Evolutionary conservation across 192 early-diverging fungal species (phyloP).

Genomic region (Umbelopsis vinacea): DNA sequence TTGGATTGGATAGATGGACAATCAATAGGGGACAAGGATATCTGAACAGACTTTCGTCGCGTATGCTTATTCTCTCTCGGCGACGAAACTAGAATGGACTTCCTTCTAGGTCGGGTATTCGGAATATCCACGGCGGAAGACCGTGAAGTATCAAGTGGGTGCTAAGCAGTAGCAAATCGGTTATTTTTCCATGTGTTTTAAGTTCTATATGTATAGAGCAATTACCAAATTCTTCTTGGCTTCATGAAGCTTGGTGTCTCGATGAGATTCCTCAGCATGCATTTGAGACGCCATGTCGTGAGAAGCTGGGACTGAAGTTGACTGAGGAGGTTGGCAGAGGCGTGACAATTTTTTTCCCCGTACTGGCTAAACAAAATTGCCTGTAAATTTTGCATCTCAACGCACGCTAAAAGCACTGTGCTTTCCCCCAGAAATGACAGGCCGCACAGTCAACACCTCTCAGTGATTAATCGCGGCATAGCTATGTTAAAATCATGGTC

Average conservation of each 20-base stretch:
- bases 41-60: constrained; percentile 4
- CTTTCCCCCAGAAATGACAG: too few relatives aligned
- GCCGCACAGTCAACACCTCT: too few relatives aligned
- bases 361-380: neutral
- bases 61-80: constrained; percentile 16
- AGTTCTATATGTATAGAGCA: neutral
- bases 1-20: neutral
- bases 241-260: neutral
- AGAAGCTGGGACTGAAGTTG: neutral
- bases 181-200: neutral
- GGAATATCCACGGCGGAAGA: constrained; percentile 2
- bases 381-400: neutral
- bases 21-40: neutral
- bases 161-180: neutral
- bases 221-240: neutral
- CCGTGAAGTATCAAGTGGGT: neutral
- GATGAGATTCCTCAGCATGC: neutral
- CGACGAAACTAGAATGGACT: constrained; percentile 10
- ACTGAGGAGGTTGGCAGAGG: neutral
- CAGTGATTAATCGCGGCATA: too few relatives aligned
- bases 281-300: constrained; percentile 21
- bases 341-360: too few relatives aligned
- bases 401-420: too few relatives aligned
- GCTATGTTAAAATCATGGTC: too few relatives aligned
- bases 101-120: constrained; percentile 7